Base-by-base conservation (phyloP, 2,329 filamentous ascomycete species). In the Decorospora gaudefroyi region DNA sequence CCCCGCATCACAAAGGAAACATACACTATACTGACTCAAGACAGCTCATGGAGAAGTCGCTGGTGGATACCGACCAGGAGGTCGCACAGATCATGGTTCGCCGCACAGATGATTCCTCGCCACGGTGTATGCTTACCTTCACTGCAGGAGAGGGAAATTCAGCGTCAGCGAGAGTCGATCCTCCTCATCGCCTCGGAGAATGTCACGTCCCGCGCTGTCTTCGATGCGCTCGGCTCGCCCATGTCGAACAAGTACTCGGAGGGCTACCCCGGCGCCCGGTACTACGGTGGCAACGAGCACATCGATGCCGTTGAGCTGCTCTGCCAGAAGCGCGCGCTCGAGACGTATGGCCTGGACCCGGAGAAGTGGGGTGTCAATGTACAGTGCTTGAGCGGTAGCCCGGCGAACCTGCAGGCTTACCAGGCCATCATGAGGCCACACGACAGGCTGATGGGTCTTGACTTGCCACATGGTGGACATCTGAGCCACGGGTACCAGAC, bases 401-500 rank as follows among this genome's bases (percentile, higher is more conserved):
- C 93, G 62, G 93, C 93, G 77, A 99, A 99, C 77, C 79, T 99
- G 61, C 90, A 97, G 80, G 90, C 95, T 61, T 99, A 97, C 80
- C 91, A 96, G 79, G 93, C 93, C 62, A 84, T 99, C 68, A 95
- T 97, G 83, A 89, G 88, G 70, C 86, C 90, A 44, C 92, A 97
- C 74, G 93, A 96, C 61, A 87, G 93, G 67, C 80, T 99, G 60
- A 99, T 99, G 93, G 93, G 93, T 66, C 80, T 96, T 61, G 91
- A 96, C 71, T 83, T 96, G 42, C 91, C 91, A 54, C 91, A 96
- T 71, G 91, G 91, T 74, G 91, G 91, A 59, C 91, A 96, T 77
- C 79, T 96, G 76, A 90, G 86, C 72, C 93, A 99, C 79, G 93
- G 93, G 59, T 99, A 99, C 78, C 93, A 99, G 77, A 97, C 89